Evolutionary conservation across 2,329 filamentous ascomycete genomes (phyloP), one percentile per base, ranked within the genome.

Genomic region (Penicillium sp.): DNA sequence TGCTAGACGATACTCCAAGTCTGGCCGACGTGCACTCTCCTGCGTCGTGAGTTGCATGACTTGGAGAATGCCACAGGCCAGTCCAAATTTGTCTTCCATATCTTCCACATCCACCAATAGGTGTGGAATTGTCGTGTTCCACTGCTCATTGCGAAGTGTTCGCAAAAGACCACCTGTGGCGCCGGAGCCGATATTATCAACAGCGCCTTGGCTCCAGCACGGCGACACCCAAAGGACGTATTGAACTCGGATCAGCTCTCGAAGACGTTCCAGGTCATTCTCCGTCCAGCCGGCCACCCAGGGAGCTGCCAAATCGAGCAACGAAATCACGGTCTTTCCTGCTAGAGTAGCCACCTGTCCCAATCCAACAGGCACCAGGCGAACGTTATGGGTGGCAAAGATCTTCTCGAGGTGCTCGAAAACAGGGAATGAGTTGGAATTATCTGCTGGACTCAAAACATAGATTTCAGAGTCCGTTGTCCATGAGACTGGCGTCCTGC

Each of bases 111-210:
- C 55, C 2, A 67, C 56, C 15, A 61, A 55, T 1, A 67, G 25
- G 6, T 66, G 62, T 1, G 63, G 57, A 21, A 68, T 58, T 2
- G 49, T 57, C 3, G 62, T 52, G 34, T 47, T 55, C 38, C 60
- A 60, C 12, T 63, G 50, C 42, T 68, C 66, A 40, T 65, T 64
- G 46, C 66, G 62, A 3, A 68, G 51, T 9, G 63, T 63, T 18
- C 66, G 63, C 37, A 66, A 27, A n/a, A 68, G 57, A 10, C 63
- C 65, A 8, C 57, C 49, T 4, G 59, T 60, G 0, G 63, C 60
- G 21, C 61, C 63, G 39, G 56, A 62, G 9, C 46, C 65, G 27
- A 53, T 50, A 37, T 60, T 60, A 1, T 61, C 55, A 3, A 52
- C 53, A 2, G 37, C 32, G 8, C 52, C 59, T 49, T 60, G 41